phyloP scores from a whole-genome alignment of 2,329 filamentous ascomycete genomes.

The Xylariaceae sp. region DNA sequence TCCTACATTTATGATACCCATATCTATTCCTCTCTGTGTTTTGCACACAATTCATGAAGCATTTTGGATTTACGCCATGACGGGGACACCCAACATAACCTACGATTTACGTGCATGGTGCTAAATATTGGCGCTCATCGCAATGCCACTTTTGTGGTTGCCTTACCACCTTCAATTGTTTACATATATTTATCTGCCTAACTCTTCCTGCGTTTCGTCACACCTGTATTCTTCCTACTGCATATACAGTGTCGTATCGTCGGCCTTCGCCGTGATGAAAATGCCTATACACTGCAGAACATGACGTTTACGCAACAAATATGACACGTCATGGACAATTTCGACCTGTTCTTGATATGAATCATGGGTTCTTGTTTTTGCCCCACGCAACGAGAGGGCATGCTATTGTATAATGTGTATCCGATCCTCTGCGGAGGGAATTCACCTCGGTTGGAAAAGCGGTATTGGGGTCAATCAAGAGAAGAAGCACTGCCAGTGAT shows the following conservation, averaged over 20 bases:
- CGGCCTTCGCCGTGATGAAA: too few species aligned
- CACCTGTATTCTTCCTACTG: background rate
- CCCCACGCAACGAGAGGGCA: conserved; percentile 1
- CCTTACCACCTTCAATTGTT: conserved; percentile 17
- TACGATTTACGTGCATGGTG: conserved; percentile 23
- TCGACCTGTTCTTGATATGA: background rate
- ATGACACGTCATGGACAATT: background rate
- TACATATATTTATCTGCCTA: conserved; percentile 20
- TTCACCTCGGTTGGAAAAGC: conserved; percentile 7
- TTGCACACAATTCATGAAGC: conserved; percentile 23
- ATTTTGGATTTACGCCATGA: conserved; percentile 23
- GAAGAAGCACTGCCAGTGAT: too few species aligned
- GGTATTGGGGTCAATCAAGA: conserved; percentile 10
- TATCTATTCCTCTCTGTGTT: conserved; percentile 23
- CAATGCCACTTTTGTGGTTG: conserved; percentile 8
- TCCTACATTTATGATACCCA: conserved; percentile 31
- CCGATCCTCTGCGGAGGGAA: conserved; percentile 15
- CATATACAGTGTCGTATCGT: too few species aligned
- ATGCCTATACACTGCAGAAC: too few species aligned
- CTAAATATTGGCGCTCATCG: conserved; percentile 23
- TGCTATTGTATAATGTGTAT: conserved; percentile 21
- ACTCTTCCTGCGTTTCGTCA: conserved; percentile 3
- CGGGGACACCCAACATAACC: conserved; percentile 16
- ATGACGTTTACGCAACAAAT: background rate
- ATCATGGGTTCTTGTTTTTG: too few species aligned